Evolutionary conservation across 371 early-diverging fungal species (phyloP).

Genomic region (Mucor piriformis): DNA sequence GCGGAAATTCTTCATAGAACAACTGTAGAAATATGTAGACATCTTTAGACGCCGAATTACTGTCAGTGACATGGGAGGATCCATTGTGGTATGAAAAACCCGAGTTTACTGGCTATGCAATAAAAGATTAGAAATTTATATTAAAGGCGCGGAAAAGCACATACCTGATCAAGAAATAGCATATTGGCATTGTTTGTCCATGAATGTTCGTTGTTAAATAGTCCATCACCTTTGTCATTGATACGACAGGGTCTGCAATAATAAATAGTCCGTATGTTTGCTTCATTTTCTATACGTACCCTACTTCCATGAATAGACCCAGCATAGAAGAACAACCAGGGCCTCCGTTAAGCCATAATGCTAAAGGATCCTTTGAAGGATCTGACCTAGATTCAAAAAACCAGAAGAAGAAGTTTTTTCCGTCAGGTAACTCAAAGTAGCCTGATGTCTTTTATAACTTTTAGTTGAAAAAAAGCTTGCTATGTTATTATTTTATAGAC

Average conservation of each 20-base stretch:
- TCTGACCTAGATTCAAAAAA: constrained; percentile 84
- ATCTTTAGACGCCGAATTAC: no score
- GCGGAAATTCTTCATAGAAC: no score
- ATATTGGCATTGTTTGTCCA: constrained; percentile 87
- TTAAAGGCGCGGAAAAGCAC: background rate
- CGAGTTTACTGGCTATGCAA: no score
- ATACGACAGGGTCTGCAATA: constrained; percentile 21
- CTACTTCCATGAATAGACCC: constrained; percentile 86
- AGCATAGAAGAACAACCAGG: constrained; percentile 83
- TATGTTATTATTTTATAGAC: background rate
- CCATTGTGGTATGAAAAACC: no score
- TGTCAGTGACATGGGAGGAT: no score
- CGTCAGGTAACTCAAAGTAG: constrained; percentile 62
- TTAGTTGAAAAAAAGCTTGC: no score
- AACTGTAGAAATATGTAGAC: no score
- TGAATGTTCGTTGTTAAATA: constrained; percentile 58
- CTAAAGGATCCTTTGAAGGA: constrained; percentile 72
- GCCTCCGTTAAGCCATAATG: constrained; percentile 86
- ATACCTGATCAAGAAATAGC: constrained; percentile 81
- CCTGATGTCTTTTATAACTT: constrained; percentile 41
- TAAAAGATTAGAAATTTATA: background rate
- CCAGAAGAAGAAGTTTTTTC: constrained; percentile 86
- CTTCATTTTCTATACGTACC: constrained; percentile 29
- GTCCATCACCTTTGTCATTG: constrained; percentile 58
- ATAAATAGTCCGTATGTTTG: no score